Percentiles rank a stretch among this genome's conserved stretches.
phyloP scores from a whole-genome alignment of 306 rosid species.

The Clitoria ternatea region DNA sequence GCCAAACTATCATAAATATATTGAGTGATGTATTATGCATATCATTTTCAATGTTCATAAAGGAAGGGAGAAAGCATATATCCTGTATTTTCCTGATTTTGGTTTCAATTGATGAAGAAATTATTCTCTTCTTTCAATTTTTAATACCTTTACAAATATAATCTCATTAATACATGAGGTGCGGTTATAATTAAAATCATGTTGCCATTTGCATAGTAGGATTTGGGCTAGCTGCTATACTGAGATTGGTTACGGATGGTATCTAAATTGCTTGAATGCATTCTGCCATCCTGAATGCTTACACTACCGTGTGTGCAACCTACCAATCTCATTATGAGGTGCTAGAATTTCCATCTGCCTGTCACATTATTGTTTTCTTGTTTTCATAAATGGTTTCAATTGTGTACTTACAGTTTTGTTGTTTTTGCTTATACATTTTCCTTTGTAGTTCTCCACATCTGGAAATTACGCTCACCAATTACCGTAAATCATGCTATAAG shows the following conservation, averaged over 20 bases:
- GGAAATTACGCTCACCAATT: conserved; percentile 86
- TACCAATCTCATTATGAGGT: conserved; percentile 90
- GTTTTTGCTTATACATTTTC: background rate
- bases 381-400: conserved; percentile 1
- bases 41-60: background rate
- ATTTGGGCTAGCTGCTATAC: conserved; percentile 72
- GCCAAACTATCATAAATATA: background rate
- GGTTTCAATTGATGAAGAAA: conserved; percentile 11
- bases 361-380: conserved; percentile 6
- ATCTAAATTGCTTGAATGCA: conserved; percentile 82
- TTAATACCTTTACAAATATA: background rate
- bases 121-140: conserved; percentile 19
- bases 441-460: conserved; percentile 77
- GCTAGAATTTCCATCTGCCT: conserved; percentile 11
- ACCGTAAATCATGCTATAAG: conserved; percentile 90
- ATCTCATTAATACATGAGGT: background rate
- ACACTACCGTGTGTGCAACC: conserved; percentile 86
- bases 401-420: background rate
- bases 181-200: conserved; percentile 10
- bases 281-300: conserved; percentile 99
- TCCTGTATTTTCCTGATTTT: background rate
- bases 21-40: background rate
- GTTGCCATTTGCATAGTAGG: conserved; percentile 36
- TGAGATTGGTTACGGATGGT: conserved; percentile 82
- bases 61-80: background rate